Conservation (phyloP, 495 filamentous ascomycete genomes). For the Penicillium cataractarum region DNA sequence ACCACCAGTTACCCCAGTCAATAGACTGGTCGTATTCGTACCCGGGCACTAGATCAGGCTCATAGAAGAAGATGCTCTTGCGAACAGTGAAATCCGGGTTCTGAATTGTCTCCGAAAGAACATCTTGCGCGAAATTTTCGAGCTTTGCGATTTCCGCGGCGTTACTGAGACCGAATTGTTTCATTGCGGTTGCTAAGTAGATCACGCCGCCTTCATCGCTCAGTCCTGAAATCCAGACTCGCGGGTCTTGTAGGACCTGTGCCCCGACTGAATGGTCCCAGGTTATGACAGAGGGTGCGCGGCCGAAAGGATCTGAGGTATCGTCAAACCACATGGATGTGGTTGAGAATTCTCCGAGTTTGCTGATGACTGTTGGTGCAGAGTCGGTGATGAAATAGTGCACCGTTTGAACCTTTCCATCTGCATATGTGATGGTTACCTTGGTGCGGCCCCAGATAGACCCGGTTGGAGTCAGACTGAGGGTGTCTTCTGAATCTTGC, state of each 20-base stretch:
- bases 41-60: conserved; percentile 36
- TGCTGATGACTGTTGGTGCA: conserved; percentile 31
- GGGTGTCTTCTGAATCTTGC: conserved; percentile 9
- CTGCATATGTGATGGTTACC: conserved; percentile 43
- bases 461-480: conserved; percentile 11
- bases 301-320: conserved; percentile 50
- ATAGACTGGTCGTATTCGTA: conserved; percentile 42
- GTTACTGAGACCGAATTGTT: conserved; percentile 48
- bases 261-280: conserved; percentile 46
- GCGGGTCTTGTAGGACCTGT: conserved; percentile 50
- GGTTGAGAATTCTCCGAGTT: conserved; percentile 43
- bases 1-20: conserved; percentile 42
- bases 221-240: conserved; percentile 57
- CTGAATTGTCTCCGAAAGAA: conserved; percentile 48
- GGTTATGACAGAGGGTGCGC: conserved; percentile 52
- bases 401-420: conserved; percentile 46
- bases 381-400: conserved; percentile 55
- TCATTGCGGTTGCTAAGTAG: conserved; percentile 51
- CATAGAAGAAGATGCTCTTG: conserved; percentile 57
- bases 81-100: conserved; percentile 41
- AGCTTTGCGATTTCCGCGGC: conserved; percentile 48
- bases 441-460: conserved; percentile 39
- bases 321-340: conserved; percentile 47
- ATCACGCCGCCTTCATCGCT: conserved; percentile 56
- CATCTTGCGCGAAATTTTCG: conserved; percentile 47